Conservation (phyloP, 352 stramenopile genomes). For the Phytophthora pini region DNA sequence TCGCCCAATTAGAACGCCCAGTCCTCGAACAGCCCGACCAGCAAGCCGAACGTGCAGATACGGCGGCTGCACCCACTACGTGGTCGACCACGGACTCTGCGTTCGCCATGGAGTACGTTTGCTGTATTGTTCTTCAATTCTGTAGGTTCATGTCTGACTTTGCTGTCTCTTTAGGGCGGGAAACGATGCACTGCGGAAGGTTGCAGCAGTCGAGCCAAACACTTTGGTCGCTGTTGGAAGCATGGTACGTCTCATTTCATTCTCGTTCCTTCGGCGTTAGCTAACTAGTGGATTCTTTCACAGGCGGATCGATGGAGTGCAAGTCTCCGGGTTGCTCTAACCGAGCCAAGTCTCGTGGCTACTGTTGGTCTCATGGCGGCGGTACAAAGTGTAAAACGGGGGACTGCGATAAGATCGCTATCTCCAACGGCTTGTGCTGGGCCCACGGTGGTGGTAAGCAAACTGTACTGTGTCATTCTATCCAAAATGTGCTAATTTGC, state of each 20-base stretch:
- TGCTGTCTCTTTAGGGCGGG: constrained; percentile 42
- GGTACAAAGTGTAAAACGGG: constrained; percentile 72
- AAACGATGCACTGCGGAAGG: constrained; percentile 64
- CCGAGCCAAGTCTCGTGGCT: constrained; percentile 76
- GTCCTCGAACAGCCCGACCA: constrained; percentile 22
- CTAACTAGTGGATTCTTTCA: neutral
- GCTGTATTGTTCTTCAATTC: neutral
- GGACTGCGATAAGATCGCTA: constrained; percentile 75
- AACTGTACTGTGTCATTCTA: neutral
- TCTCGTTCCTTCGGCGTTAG: neutral
- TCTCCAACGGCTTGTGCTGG: constrained; percentile 78
- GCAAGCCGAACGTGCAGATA: constrained; percentile 68
- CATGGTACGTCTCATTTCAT: constrained; percentile 43
- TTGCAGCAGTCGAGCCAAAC: constrained; percentile 70
- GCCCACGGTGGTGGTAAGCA: constrained; percentile 66
- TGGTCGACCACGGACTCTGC: constrained; percentile 72
- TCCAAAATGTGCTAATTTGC: neutral
- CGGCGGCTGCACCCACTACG: constrained; percentile 70
- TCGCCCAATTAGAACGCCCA: constrained; percentile 15
- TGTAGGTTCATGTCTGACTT: neutral
- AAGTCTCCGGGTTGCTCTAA: constrained; percentile 71
- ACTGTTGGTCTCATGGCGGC: constrained; percentile 84
- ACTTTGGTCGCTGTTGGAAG: constrained; percentile 70
- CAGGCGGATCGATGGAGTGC: constrained; percentile 66
- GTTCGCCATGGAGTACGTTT: constrained; percentile 62